Evolutionary conservation across 371 early-diverging fungal genomes (phyloP).

Genomic region (Catenaria anguillulae): DNA sequence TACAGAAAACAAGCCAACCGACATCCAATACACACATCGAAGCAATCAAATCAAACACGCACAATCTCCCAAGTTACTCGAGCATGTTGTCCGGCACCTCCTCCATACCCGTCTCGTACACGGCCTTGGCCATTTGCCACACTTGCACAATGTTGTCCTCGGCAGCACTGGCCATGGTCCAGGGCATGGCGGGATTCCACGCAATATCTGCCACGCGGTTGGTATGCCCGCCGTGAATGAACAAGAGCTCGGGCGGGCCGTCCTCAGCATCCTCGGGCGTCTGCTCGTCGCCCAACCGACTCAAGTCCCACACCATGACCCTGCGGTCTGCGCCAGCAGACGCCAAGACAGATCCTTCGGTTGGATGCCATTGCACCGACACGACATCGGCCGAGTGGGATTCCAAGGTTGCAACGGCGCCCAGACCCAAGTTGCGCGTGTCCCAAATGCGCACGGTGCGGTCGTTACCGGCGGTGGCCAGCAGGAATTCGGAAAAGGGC

Average conservation of each 20-base stretch:
- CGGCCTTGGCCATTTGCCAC: constrained; percentile 78
- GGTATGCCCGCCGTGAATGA: constrained; percentile 98
- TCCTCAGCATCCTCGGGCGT: constrained; percentile 92
- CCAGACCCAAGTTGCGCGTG: constrained; percentile 70
- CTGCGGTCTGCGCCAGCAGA: constrained; percentile 83
- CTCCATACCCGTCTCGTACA: not conserved
- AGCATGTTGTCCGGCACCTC: not conserved
- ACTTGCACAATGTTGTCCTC: constrained; percentile 96
- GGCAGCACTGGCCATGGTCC: constrained; percentile 85
- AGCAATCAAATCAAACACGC: no score
- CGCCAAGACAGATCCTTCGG: constrained; percentile 78
- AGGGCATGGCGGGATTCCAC: constrained; percentile 93
- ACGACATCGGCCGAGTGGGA: constrained; percentile 83
- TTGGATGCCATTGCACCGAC: constrained; percentile 91
- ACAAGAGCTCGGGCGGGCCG: constrained; percentile 96
- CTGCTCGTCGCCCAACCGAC: constrained; percentile 85
- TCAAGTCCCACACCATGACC: constrained; percentile 92
- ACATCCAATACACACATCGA: no score
- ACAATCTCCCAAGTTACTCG: no score
- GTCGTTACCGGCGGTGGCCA: constrained; percentile 89
- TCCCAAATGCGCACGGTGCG: constrained; percentile 92
- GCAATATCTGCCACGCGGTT: constrained; percentile 87
- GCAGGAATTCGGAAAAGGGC: constrained; percentile 64
- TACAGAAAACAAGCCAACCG: no score
- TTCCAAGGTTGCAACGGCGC: constrained; percentile 68